Base-by-base conservation (phyloP, 805 yeast species). In the Wickerhamomyces queroliae region DNA sequence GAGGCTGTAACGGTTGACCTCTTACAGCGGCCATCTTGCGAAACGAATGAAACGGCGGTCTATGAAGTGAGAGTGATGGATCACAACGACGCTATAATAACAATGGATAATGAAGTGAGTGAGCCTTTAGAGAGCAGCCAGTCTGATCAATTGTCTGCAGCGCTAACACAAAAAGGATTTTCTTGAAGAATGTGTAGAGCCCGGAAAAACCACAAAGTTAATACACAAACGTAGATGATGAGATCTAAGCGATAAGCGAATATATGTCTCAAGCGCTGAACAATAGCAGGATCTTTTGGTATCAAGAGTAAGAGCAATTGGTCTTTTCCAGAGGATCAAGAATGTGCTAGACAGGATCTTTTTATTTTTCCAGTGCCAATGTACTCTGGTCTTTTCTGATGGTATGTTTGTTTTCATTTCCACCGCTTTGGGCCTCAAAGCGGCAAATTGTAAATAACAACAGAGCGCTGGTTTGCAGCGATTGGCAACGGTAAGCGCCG, bases 1-100 rank as follows among this genome's bases (percentile, higher is more conserved):
- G 49, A 12, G 61, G 55, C 52, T 73, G 72, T 38, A 64, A 48
- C n/a, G 64, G 65, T 26, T 57, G 71, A 36, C 70, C 58, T 49
- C 70, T 50, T 29, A 51, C 47, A 26, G 60, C 48, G 17, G 60
- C 56, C 63, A 60, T 59, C 21, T 4, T 49, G 33, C 10, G 9
- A 12, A 15, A 18, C 3, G 17, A 9, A 13, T 21, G 28, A 28
- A 17, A 17, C 2, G 9, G 13, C 23, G n/a, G 12, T n/a, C n/a
- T n/a, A n/a, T n/a, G n/a, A n/a, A n/a, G n/a, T n/a, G n/a, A n/a
- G n/a, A n/a, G n/a, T n/a, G n/a, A n/a, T n/a, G n/a, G n/a, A n/a
- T n/a, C n/a, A n/a, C n/a, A n/a, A n/a, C n/a, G n/a, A n/a, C n/a
- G n/a, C n/a, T n/a, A n/a, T n/a, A n/a, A n/a, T n/a, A n/a, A n/a